Evolutionary conservation across 805 yeast species (phyloP), one percentile per base, ranked within the genome.

Genomic region (Kuraishia ogatae): DNA sequence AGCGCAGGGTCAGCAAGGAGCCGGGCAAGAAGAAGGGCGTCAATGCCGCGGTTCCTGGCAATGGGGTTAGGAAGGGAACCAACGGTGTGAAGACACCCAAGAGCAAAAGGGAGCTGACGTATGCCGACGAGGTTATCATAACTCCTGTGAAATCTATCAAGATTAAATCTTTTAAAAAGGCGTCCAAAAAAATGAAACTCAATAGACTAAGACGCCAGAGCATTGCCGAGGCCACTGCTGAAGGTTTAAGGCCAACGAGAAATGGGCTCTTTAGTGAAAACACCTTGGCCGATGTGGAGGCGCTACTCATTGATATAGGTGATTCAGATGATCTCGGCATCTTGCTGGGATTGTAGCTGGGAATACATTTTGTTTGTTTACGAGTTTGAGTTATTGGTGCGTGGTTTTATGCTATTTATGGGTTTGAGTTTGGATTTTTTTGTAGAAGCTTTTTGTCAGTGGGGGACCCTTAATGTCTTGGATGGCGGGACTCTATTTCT

Each of bases 221-320:
- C 56, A 77, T 82, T 54, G 86, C 76, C 1, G 94, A 87, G 61
- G 92, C 94, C 2, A 85, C 84, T 8, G 80, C 83, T 10, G 93
- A 87, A 65, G 92, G 92, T 11, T 72, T 83, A 61, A 73, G 93
- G 59, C 83, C 85, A 20, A 88, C 96, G 0, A 86, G 81, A 62
- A 81, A 82, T 58, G 96, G 96, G 4, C 70, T 88, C 55, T 87
- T 87, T 66, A 85, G 87, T 64, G 94, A 87, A 66, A 81, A 81
- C 57, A 84, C 89, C 2, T 67, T 88, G 62, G 83, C 83, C 10
- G 89, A 85, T 62, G 89, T 88, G 48, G 94, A 88, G 63, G 89
- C 87, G 60, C 75, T 79, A 13, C 66, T 84, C 52, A 82, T 81
- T 21, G 89, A 82, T 35, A 65, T 72, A 53, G 80, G 79, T 2